Conservation (phyloP, 1,139 yeast species). For the Groenewaldozyma sp. region DNA sequence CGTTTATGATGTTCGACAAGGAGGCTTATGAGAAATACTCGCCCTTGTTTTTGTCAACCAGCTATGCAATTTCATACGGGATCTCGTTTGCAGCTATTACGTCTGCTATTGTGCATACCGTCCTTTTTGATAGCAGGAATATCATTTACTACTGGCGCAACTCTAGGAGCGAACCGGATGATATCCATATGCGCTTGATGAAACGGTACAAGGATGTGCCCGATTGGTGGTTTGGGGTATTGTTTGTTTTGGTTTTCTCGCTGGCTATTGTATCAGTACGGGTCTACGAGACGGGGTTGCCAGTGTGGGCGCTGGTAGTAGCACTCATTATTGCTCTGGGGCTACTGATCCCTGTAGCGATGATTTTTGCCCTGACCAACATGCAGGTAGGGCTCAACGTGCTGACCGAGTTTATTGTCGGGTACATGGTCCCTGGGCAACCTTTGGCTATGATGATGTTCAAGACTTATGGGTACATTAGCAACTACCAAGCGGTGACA, state of each 20-base stretch:
- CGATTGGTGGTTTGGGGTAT: conserved; percentile 52
- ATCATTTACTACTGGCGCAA: conserved; percentile 39
- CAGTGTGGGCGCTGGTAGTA: conserved; percentile 46
- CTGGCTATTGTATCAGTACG: conserved; percentile 42
- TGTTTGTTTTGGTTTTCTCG: conserved; percentile 40
- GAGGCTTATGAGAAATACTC: conserved; percentile 45
- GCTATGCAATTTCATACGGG: conserved; percentile 54
- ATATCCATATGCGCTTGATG: conserved; percentile 59
- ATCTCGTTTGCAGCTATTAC: conserved; percentile 54
- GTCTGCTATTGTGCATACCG: conserved; percentile 47
- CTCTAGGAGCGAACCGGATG: conserved; percentile 40
- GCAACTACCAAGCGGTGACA: conserved; percentile 48
- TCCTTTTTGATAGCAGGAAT: conserved; percentile 47
- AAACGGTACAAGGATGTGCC: conserved; percentile 50
- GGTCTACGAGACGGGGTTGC: conserved; percentile 34
- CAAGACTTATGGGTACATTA: conserved; percentile 52
- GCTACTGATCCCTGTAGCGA: conserved; percentile 48
- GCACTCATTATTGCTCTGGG: conserved; percentile 43
- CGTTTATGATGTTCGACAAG: conserved; percentile 23
- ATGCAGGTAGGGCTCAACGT: conserved; percentile 49
- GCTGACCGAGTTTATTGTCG: conserved; percentile 51
- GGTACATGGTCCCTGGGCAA: conserved; percentile 55
- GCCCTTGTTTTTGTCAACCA: conserved; percentile 54
- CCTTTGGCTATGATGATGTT: conserved; percentile 54
- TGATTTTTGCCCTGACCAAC: conserved; percentile 48